Percentiles rank a stretch among this genome's conserved stretches.
Evolutionary conservation across 2,329 filamentous ascomycete species (phyloP).

Genomic region (Tolypocladium paradoxum): DNA sequence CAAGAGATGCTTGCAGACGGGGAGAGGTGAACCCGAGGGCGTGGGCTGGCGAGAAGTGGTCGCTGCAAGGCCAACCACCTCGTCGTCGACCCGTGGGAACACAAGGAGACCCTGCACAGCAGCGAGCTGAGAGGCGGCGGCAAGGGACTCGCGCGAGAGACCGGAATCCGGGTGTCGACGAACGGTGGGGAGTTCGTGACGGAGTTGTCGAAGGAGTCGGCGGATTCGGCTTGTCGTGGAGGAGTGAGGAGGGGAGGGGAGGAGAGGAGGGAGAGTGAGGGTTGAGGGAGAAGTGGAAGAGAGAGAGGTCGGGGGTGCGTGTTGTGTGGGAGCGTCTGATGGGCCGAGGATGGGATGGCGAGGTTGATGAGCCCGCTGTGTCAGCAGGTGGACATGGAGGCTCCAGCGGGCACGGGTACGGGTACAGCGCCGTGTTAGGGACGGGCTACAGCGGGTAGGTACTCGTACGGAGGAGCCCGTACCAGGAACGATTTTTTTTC

Average conservation of each 20-base stretch:
- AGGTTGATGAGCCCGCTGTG: slow-evolving; percentile 12
- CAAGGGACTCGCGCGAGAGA: slow-evolving; percentile 18
- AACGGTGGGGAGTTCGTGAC: slow-evolving; percentile 18
- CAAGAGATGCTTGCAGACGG: background rate
- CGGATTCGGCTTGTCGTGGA: slow-evolving; percentile 26
- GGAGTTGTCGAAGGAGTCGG: slow-evolving; percentile 21
- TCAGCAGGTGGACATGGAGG: slow-evolving; percentile 1
- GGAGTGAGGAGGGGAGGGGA: slow-evolving; percentile 10
- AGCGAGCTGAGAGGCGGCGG: slow-evolving; percentile 16
- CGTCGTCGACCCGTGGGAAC: background rate
- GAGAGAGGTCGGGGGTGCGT: slow-evolving; percentile 5
- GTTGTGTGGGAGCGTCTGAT: slow-evolving; percentile 2
- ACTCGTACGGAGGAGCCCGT: no score
- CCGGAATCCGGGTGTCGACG: slow-evolving; percentile 14
- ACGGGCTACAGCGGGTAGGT: background rate
- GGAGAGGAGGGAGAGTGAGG: slow-evolving; percentile 4
- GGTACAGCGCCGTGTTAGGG: background rate
- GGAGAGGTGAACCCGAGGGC: slow-evolving; percentile 6
- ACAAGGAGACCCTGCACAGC: slow-evolving; percentile 14
- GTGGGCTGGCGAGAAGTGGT: slow-evolving; percentile 4
- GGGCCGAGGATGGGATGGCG: slow-evolving; percentile 10
- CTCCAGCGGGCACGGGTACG: background rate
- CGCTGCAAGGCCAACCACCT: background rate
- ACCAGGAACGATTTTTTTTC: slow-evolving; percentile 1
- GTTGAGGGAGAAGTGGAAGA: slow-evolving; percentile 1